These are phyloP conservation scores for Apophysomyces trapeziformis DNA, from an alignment of 371 early-diverging fungal species.

Conservation along the genomic window DNA sequence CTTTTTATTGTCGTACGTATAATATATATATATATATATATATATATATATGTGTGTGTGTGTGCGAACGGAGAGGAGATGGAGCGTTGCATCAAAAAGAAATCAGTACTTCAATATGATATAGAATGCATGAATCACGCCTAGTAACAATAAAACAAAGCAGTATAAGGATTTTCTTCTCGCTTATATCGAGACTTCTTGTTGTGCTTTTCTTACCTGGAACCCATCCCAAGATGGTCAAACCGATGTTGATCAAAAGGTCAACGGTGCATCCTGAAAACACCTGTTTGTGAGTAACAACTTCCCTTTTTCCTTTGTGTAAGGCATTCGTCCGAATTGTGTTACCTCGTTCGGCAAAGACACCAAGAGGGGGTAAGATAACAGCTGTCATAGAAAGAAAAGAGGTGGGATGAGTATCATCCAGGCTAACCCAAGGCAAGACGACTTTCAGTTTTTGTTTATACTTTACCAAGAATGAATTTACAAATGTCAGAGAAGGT, in stretches of 20 bases:
- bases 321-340: too few relatives aligned
- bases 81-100: neutral
- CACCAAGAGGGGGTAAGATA: constrained; percentile 73
- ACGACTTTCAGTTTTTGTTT: neutral
- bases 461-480: constrained; percentile 38
- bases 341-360: constrained; percentile 60
- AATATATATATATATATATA: too few relatives aligned
- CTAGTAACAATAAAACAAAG: neutral
- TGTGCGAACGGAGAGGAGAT: too few relatives aligned
- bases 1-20: too few relatives aligned
- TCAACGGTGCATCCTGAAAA: constrained; percentile 64
- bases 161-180: neutral
- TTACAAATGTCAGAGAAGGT: constrained; percentile 52
- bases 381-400: constrained; percentile 43
- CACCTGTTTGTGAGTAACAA: neutral
- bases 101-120: constrained; percentile 28
- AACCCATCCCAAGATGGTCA: constrained; percentile 80
- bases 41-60: too few relatives aligned
- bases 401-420: neutral
- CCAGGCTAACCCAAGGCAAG: neutral
- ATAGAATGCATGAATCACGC: constrained; percentile 26
- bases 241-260: constrained; percentile 76
- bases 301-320: neutral
- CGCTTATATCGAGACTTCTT: too few relatives aligned
- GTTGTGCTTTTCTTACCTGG: constrained; percentile 60